Evolutionary conservation across 2,329 filamentous ascomycete species (phyloP), one percentile per base, ranked within the genome.

Genomic region (Alternaria hordeiaustralica): DNA sequence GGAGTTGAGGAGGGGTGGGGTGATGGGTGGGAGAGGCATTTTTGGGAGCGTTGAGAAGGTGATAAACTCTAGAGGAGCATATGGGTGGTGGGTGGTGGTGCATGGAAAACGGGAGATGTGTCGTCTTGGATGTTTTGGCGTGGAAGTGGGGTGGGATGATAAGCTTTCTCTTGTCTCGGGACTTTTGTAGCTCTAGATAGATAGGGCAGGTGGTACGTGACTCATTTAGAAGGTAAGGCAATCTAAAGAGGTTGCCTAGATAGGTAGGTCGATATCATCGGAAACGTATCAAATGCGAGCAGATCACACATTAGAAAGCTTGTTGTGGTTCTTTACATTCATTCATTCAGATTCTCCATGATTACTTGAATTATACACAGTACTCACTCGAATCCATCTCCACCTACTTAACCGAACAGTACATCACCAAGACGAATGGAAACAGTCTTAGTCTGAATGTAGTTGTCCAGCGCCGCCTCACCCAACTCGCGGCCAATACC

Each of bases 1-100:
- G 1, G 91, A 91, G 80, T 94, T 94, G 67, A 94, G 82, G 7
- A 95, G 82, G 0, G 90, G 90, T 1, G 90, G 90, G 46, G 2
- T 70, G 63, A 93, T 87, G 8, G 69, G 55, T 10, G 91, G 79
- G 10, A 79, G 64, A 44, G 69, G 72, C 75, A 77, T 75, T 43
- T 60, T 20, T n/a, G n/a, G n/a, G n/a, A n/a, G n/a, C n/a, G n/a
- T n/a, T n/a, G n/a, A n/a, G n/a, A n/a, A n/a, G n/a, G n/a, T n/a
- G n/a, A n/a, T n/a, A n/a, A n/a, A n/a, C n/a, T n/a, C n/a, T n/a
- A n/a, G n/a, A n/a, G n/a, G n/a, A n/a, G n/a, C n/a, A n/a, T n/a
- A n/a, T n/a, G n/a, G n/a, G n/a, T n/a, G n/a, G n/a, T n/a, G n/a
- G n/a, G n/a, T 36, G 20, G 23, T 23, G 23, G 23, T 23, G n/a